phyloP scores from a whole-genome alignment of 257 asterid genomes.

The Paulownia fortunei region DNA sequence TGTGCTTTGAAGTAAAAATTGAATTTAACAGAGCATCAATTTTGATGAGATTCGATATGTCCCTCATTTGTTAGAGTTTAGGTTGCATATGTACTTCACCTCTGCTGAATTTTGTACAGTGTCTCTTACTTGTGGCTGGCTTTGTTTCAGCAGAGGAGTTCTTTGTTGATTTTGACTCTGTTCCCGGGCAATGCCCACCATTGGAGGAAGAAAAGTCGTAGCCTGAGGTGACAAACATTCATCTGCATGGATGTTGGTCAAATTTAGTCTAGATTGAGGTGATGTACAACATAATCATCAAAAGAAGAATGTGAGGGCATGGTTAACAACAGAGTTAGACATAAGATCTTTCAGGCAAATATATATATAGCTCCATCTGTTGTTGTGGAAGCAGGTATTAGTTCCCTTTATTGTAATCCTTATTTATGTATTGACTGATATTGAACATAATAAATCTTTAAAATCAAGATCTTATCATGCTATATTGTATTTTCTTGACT shows the following conservation, averaged over 20 bases:
- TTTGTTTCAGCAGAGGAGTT: constrained; percentile 68
- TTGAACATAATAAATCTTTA: constrained; percentile 14
- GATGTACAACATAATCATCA: background rate
- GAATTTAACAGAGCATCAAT: no score
- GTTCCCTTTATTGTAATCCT: constrained; percentile 8
- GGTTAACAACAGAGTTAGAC: constrained; percentile 1
- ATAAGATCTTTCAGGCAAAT: constrained; percentile 11
- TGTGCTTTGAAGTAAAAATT: background rate
- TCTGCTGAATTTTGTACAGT: background rate
- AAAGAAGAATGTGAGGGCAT: background rate
- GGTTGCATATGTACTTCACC: background rate
- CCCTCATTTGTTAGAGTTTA: no score
- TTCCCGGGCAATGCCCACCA: constrained; percentile 58
- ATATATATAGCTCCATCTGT: constrained; percentile 9
- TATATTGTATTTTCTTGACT: constrained; percentile 13
- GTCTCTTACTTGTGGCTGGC: constrained; percentile 5
- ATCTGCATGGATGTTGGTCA: background rate
- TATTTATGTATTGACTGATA: background rate
- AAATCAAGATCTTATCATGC: constrained; percentile 12
- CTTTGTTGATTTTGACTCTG: constrained; percentile 64
- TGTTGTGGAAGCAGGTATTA: background rate
- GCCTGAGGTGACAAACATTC: constrained; percentile 21
- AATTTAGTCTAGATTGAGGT: background rate
- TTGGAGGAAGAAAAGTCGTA: constrained; percentile 67
- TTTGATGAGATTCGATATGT: background rate